Conservation (phyloP, 371 early-diverging fungal species). For the Mucor velutinosus region DNA sequence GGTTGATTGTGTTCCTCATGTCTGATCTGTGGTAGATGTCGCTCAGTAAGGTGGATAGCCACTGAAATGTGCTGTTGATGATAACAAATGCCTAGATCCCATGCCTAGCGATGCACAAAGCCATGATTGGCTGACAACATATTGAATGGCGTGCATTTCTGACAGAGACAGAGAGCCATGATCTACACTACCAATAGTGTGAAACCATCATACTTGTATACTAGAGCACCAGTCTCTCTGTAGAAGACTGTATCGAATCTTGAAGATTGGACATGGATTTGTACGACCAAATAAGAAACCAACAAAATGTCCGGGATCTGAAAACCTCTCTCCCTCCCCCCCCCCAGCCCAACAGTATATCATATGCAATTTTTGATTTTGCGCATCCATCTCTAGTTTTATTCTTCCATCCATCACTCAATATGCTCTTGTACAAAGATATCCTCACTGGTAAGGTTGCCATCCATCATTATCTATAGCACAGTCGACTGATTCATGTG, state of each 20-base stretch:
- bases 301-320: not conserved
- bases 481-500: not conserved
- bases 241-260: no score
- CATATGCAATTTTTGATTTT: not conserved
- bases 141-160: not conserved
- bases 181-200: not conserved
- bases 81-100: not conserved
- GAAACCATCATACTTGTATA: no score
- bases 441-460: conserved; percentile 38
- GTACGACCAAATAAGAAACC: not conserved
- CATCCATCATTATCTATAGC: not conserved
- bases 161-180: not conserved
- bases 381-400: conserved; percentile 15
- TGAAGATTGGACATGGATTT: not conserved
- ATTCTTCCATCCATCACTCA: conserved; percentile 44
- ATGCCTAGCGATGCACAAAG: not conserved
- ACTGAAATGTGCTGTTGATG: not conserved
- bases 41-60: no score
- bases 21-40: no score
- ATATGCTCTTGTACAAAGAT: conserved; percentile 55
- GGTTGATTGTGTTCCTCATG: not conserved
- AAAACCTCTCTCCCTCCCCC: not conserved
- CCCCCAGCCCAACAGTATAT: not conserved
- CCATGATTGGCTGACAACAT: not conserved
- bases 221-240: no score